phyloP scores from a whole-genome alignment of 768 basidiomycete genomes.

The Mycena olivaceomarginata region DNA sequence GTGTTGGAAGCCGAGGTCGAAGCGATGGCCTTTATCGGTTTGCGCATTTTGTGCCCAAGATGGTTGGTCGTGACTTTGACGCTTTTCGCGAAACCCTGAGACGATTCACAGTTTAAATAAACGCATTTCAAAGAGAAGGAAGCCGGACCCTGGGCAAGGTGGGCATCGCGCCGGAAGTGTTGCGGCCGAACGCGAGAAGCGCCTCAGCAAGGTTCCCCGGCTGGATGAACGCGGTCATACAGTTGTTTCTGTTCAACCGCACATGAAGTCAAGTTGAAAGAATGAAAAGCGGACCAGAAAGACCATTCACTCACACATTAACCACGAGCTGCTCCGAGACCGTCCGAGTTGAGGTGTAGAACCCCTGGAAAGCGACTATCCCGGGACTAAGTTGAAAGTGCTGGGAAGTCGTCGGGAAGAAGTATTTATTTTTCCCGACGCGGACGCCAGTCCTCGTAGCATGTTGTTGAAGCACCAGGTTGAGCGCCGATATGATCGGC shows the following conservation, averaged over 20 bases:
- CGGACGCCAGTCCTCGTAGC: conserved; percentile 60
- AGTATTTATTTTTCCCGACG: conserved; percentile 64
- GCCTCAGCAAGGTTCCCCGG: conserved; percentile 80
- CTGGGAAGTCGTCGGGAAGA: conserved; percentile 56
- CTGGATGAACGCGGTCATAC: conserved; percentile 73
- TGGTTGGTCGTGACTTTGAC: conserved; percentile 76
- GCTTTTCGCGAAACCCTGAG: conserved; percentile 64
- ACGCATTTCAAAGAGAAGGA: background rate
- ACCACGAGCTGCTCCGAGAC: conserved; percentile 70
- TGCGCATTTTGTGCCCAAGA: conserved; percentile 71
- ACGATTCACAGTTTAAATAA: background rate
- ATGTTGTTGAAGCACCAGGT: conserved; percentile 65
- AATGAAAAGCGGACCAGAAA: background rate
- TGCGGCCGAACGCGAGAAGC: conserved; percentile 66
- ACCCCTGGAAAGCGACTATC: conserved; percentile 58
- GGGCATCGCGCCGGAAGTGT: conserved; percentile 66
- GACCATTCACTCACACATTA: conserved; percentile 64
- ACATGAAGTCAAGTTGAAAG: conserved; percentile 6
- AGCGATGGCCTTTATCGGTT: conserved; percentile 64
- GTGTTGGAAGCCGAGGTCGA: conserved; percentile 61
- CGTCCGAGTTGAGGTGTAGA: conserved; percentile 70
- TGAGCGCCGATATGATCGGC: conserved; percentile 65
- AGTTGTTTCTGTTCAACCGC: conserved; percentile 63
- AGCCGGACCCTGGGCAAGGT: conserved; percentile 60
- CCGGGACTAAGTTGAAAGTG: conserved; percentile 42